Evolutionary conservation across 805 yeast species (phyloP), one percentile per base, ranked within the genome.

Genomic region (Saccharomycopsis fermentans): DNA sequence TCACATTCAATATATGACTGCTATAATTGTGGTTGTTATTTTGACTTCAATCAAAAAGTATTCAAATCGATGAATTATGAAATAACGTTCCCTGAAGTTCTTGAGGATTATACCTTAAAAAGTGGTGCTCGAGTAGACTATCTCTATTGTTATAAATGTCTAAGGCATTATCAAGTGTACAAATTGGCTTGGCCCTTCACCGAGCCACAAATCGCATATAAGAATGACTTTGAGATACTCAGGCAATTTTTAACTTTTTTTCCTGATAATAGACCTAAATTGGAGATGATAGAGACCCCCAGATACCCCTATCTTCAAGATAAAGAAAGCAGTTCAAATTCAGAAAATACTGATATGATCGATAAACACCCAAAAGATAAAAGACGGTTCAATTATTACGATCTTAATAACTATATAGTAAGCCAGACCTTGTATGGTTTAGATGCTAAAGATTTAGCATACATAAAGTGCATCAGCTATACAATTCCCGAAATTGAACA

Each of bases 1-100:
- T 26, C n/a, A 9, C 48, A 54, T 3, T 32, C 34, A 4, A 54
- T 66, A 4, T 68, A 63, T 56, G 71, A 69, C 54, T 69, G 72
- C 55, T 48, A 63, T 21, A 62, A 68, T 48, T 69, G 72, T 63
- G 72, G 71, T 1, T 60, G 64, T 16, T 69, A 69, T 55, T 69
- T 68, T 52, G 51, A 62, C 19, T 52, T 48, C 16, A 24, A 52
- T 9, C 26, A 24, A 27, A 34, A 57, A n/a, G 32, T 27, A 16
- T 55, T 54, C 16, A 21, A 50, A 8, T 24, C 26, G 14, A 39
- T 29, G 32, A 29, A 50, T 35, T 59, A 62, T 21, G 34, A 35
- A 12, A 11, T 61, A 2, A 6, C 39, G 6, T 58, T 54, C 2
- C 48, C 56, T 12, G 48, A 50, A 36, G 26, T 32, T 24, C n/a